Evolutionary conservation across 495 filamentous ascomycete genomes (phyloP).

Genomic region (Penicillium nucicola): DNA sequence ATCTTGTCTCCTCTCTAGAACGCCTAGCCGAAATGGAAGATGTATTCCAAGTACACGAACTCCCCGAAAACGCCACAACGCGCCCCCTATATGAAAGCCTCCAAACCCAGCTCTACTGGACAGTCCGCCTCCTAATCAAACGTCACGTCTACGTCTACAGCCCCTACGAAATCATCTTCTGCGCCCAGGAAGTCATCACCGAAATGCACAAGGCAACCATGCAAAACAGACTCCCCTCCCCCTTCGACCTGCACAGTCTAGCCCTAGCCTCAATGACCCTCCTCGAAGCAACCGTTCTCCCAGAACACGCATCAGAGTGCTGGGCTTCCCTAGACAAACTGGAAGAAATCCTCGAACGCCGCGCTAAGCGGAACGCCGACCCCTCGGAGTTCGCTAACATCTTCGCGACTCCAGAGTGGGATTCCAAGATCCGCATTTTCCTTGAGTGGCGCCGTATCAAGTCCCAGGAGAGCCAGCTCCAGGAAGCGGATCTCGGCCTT

Average conservation of each 20-base stretch:
- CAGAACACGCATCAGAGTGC: conserved; percentile 39
- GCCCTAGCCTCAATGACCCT: conserved; percentile 67
- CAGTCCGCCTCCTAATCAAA: conserved; percentile 61
- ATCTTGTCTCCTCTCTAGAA: conserved; percentile 38
- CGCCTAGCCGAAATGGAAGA: conserved; percentile 38
- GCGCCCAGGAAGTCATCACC: conserved; percentile 56
- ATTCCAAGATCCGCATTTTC: conserved; percentile 46
- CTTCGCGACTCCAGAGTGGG: conserved; percentile 41
- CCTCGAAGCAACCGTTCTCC: conserved; percentile 57
- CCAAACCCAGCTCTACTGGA: conserved; percentile 72
- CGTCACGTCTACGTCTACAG: conserved; percentile 53
- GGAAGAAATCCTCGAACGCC: conserved; percentile 44
- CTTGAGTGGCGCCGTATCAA: conserved; percentile 43
- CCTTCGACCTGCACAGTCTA: conserved; percentile 71
- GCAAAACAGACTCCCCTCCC: conserved; percentile 38
- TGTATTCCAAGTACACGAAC: conserved; percentile 31
- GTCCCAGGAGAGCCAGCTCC: conserved; percentile 37
- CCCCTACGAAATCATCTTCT: conserved; percentile 59
- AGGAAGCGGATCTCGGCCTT: conserved; percentile 27
- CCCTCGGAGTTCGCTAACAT: conserved; percentile 35
- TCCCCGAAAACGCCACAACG: conserved; percentile 26
- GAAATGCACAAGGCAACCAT: conserved; percentile 54
- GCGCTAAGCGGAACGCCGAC: conserved; percentile 24
- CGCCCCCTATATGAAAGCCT: conserved; percentile 41
- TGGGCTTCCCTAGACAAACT: conserved; percentile 43